A percentile compares a stretch with the other conserved stretches of the same genome.
Conservation (phyloP, 2,329 filamentous ascomycete genomes). For the Claviceps africana region DNA sequence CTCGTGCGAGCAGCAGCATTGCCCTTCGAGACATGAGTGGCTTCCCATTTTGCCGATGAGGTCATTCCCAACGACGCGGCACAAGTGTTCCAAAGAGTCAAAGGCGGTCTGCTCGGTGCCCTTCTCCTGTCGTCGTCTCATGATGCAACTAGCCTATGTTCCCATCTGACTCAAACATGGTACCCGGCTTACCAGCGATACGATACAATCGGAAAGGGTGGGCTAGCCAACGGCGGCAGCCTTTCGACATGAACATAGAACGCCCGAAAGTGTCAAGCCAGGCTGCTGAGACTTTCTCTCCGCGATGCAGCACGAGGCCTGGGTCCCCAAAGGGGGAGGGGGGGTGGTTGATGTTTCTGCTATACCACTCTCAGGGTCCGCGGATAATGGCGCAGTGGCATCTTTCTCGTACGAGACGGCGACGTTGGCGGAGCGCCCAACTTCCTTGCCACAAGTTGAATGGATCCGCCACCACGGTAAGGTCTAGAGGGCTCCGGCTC, state of each 20-base stretch:
- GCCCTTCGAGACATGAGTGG: background rate
- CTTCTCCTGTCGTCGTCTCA: background rate
- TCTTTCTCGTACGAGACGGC: background rate
- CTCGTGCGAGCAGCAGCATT: background rate
- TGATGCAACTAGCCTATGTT: background rate
- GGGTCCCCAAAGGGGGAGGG: background rate
- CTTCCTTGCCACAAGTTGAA: background rate
- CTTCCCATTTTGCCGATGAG: background rate
- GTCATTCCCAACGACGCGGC: background rate
- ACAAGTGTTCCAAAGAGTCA: background rate
- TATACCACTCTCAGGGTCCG: background rate
- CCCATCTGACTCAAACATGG: background rate
- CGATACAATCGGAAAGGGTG: background rate
- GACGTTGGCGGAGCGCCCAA: background rate
- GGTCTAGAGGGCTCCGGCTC: background rate
- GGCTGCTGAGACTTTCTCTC: background rate
- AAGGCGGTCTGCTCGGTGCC: background rate
- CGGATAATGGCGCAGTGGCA: background rate
- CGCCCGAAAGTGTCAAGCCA: background rate
- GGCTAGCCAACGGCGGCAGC: background rate
- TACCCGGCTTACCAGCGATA: background rate
- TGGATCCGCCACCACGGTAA: background rate
- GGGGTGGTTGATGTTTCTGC: background rate
- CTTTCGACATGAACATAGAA: background rate
- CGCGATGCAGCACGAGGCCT: background rate